phyloP scores from a whole-genome alignment of 1,139 yeast genomes.

The Suhomyces guaymorum region DNA sequence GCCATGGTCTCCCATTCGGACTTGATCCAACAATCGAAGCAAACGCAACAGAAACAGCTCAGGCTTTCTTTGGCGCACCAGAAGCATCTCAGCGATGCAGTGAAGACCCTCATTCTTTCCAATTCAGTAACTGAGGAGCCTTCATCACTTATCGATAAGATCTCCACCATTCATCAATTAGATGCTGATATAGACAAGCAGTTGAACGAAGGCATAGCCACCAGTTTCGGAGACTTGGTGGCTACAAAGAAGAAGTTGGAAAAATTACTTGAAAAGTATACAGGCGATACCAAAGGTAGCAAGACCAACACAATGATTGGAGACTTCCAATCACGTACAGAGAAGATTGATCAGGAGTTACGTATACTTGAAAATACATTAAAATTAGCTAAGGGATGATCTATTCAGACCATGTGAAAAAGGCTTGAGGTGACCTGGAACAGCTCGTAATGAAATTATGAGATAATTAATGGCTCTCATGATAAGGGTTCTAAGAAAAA shows the following conservation, averaged over 20 bases:
- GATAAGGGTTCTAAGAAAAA: no score
- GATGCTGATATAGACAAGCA: slow-evolving; percentile 42
- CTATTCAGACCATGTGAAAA: not conserved
- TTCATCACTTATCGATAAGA: slow-evolving; percentile 40
- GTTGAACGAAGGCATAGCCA: slow-evolving; percentile 24
- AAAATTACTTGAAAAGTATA: slow-evolving; percentile 21
- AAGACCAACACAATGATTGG: slow-evolving; percentile 14
- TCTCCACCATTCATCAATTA: slow-evolving; percentile 46
- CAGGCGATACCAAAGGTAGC: slow-evolving; percentile 8
- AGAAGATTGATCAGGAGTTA: slow-evolving; percentile 25
- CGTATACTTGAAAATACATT: slow-evolving; percentile 25
- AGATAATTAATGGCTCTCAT: no score
- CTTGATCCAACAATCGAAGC: slow-evolving; percentile 39
- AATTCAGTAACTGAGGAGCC: slow-evolving; percentile 29
- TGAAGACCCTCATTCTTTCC: slow-evolving; percentile 26
- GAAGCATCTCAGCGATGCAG: slow-evolving; percentile 28
- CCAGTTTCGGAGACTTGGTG: slow-evolving; percentile 25
- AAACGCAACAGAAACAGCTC: slow-evolving; percentile 31
- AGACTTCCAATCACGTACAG: slow-evolving; percentile 24
- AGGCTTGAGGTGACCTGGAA: not conserved
- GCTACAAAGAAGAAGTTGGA: slow-evolving; percentile 23
- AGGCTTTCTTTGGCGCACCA: slow-evolving; percentile 31
- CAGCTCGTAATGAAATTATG: not conserved
- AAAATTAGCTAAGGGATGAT: slow-evolving; percentile 10
- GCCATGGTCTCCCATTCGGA: slow-evolving; percentile 27